Conservation (phyloP, 768 basidiomycete species). For the Collybia sordida region DNA sequence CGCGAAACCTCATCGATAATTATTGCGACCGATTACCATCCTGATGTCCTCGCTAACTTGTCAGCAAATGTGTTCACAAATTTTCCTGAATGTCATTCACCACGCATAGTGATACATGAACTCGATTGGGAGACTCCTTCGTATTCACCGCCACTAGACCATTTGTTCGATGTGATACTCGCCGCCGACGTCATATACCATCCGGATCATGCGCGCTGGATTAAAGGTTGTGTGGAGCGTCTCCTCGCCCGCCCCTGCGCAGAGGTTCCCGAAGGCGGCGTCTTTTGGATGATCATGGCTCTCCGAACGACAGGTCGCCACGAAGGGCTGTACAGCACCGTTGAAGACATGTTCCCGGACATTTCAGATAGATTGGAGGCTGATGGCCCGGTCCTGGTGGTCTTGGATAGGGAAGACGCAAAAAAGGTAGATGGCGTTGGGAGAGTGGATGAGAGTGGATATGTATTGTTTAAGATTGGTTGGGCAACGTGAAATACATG, state of each 20-base stretch:
- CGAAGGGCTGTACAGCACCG: conserved; percentile 54
- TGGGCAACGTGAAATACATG: conserved; percentile 38
- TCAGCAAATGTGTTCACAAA: conserved; percentile 58
- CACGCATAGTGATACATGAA: conserved; percentile 39
- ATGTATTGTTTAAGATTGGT: conserved; percentile 70
- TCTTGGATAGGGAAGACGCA: conserved; percentile 48
- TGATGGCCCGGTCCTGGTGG: conserved; percentile 33
- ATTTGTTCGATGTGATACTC: conserved; percentile 65
- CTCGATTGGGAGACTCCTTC: conserved; percentile 68
- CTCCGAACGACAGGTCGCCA: conserved; percentile 65
- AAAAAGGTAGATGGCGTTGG: conserved; percentile 55
- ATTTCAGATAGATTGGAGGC: conserved; percentile 5
- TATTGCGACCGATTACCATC: conserved; percentile 78
- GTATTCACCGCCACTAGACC: conserved; percentile 30
- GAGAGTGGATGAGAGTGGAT: conserved; percentile 68
- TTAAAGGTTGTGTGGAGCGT: conserved; percentile 56
- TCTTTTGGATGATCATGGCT: conserved; percentile 77
- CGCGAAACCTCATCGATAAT: conserved; percentile 30
- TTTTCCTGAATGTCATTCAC: conserved; percentile 19
- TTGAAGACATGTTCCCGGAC: conserved; percentile 52
- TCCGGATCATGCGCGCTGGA: conserved; percentile 66
- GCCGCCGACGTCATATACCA: conserved; percentile 84
- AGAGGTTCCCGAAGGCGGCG: conserved; percentile 29
- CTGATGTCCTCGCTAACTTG: conserved; percentile 72
- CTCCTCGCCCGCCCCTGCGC: conserved; percentile 38